A percentile compares a stretch with the other conserved stretches of the same genome.
These are phyloP conservation scores for Acephala macrosclerotiorum DNA, from an alignment of 2,329 filamentous ascomycete genomes.

Conservation along the genomic window DNA sequence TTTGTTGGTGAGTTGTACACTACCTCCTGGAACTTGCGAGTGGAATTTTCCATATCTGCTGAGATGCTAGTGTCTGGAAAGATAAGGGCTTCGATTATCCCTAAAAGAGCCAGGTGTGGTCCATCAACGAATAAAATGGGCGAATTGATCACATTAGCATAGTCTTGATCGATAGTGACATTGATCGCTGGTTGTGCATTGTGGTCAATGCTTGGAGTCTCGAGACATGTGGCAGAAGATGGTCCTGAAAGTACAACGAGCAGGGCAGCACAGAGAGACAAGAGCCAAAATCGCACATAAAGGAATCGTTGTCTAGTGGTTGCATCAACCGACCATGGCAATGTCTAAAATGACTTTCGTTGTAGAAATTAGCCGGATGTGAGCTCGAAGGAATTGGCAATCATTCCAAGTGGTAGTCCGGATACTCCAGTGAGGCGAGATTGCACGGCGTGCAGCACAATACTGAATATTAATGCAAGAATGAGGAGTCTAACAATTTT, in stretches of 20 bases:
- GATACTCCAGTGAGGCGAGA: not conserved
- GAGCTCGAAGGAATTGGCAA: slow-evolving; percentile 13
- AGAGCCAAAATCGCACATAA: slow-evolving; percentile 5
- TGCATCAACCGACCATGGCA: slow-evolving; percentile 1
- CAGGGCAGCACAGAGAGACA: not conserved
- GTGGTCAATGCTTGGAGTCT: not conserved
- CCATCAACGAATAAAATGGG: not conserved
- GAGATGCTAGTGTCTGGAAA: not conserved
- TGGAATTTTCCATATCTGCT: not conserved
- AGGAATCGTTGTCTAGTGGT: slow-evolving; percentile 2
- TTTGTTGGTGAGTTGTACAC: too few relatives aligned
- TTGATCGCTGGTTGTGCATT: not conserved
- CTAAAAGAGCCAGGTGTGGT: not conserved
- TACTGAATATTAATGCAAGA: slow-evolving; percentile 2
- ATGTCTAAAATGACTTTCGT: slow-evolving; percentile 9
- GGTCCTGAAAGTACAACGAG: slow-evolving; percentile 8
- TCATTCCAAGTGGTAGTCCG: slow-evolving; percentile 14
- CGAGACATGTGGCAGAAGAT: slow-evolving; percentile 14
- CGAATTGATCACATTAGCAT: slow-evolving; percentile 14
- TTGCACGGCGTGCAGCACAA: slow-evolving; percentile 10
- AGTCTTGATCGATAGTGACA: slow-evolving; percentile 7
- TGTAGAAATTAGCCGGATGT: slow-evolving; percentile 2
- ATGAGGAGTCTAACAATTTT: not conserved
- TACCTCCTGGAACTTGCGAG: not conserved
- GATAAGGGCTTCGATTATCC: not conserved